These are phyloP conservation scores for Paecilomyces fulvus DNA, from an alignment of 2,329 filamentous ascomycete genomes.

Conservation along the genomic window DNA sequence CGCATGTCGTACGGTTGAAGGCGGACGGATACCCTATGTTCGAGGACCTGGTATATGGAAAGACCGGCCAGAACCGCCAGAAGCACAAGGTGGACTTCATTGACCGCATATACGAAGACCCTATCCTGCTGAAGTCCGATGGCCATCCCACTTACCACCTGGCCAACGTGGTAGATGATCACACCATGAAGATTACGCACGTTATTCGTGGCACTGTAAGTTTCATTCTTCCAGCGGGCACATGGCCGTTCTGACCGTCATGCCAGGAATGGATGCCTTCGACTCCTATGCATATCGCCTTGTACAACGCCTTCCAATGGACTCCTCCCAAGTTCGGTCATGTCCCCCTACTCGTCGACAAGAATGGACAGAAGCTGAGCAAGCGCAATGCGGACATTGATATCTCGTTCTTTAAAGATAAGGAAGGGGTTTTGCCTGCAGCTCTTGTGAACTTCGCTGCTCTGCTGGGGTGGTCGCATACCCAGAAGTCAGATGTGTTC, in stretches of 20 bases:
- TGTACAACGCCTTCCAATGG: constrained; percentile 77
- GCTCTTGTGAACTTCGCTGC: constrained; percentile 73
- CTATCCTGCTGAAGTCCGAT: constrained; percentile 83
- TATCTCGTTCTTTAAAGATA: constrained; percentile 48
- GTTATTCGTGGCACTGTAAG: constrained; percentile 77
- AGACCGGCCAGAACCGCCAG: constrained; percentile 43
- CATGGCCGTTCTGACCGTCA: not conserved
- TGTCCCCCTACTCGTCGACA: constrained; percentile 64
- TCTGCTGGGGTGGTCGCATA: constrained; percentile 74
- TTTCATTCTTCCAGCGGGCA: constrained; percentile 3
- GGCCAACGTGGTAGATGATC: constrained; percentile 93
- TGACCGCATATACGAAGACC: constrained; percentile 61
- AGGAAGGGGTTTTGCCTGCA: constrained; percentile 54
- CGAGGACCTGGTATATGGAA: constrained; percentile 72
- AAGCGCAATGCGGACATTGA: constrained; percentile 69
- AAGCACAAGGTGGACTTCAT: constrained; percentile 38
- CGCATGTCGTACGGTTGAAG: constrained; percentile 70
- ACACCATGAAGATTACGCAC: constrained; percentile 90
- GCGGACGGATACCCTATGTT: constrained; percentile 58
- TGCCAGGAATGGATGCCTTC: constrained; percentile 89
- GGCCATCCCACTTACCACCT: constrained; percentile 94
- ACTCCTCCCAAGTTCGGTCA: constrained; percentile 67
- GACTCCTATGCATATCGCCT: constrained; percentile 66
- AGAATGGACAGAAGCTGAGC: constrained; percentile 67
- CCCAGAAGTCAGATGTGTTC: constrained; percentile 60